A percentile compares a stretch with the other conserved stretches of the same genome.
phyloP scores from a whole-genome alignment of 306 rosid species.

The Vachellia pachyceras region DNA sequence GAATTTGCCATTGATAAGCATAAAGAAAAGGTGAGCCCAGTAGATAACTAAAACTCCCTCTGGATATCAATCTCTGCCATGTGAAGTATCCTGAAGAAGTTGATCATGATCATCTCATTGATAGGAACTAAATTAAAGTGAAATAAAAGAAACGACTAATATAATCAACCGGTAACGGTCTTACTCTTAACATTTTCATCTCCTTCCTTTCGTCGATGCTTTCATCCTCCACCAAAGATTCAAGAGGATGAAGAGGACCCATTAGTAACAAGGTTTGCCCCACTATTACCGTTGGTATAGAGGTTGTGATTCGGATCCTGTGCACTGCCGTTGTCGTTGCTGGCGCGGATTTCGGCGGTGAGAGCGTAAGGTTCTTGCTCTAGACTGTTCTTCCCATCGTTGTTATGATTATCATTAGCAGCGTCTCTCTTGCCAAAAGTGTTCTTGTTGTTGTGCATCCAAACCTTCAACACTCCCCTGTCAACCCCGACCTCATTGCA shows the following conservation, averaged over 20 bases:
- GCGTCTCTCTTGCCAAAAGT: conserved; percentile 56
- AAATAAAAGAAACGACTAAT: conserved; percentile 42
- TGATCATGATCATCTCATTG: conserved; percentile 57
- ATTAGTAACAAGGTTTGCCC: conserved; percentile 64
- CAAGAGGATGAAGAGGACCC: conserved; percentile 96
- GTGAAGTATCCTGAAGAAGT: conserved; percentile 56
- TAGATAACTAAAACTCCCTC: conserved; percentile 28
- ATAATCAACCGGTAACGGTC: conserved; percentile 45
- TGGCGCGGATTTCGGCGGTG: conserved; percentile 12
- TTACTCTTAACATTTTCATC: conserved; percentile 56
- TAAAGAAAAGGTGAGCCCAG: conserved; percentile 22
- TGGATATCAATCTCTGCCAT: conserved; percentile 47
- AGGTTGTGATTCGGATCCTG: conserved; percentile 39
- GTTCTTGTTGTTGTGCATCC: conserved; percentile 99
- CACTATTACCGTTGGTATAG: conserved; percentile 43
- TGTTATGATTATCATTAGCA: background rate
- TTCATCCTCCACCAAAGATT: conserved; percentile 35
- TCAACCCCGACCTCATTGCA: conserved; percentile 76
- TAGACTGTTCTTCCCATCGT: conserved; percentile 32
- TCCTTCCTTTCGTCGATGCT: background rate
- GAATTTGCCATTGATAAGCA: background rate
- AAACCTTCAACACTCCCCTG: conserved; percentile 79
- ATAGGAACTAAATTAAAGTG: conserved; percentile 58
- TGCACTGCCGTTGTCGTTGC: conserved; percentile 17
- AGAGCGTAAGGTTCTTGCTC: conserved; percentile 39